Conservation (phyloP, 2,329 filamentous ascomycete species). For the Exophiala oligosperma region DNA sequence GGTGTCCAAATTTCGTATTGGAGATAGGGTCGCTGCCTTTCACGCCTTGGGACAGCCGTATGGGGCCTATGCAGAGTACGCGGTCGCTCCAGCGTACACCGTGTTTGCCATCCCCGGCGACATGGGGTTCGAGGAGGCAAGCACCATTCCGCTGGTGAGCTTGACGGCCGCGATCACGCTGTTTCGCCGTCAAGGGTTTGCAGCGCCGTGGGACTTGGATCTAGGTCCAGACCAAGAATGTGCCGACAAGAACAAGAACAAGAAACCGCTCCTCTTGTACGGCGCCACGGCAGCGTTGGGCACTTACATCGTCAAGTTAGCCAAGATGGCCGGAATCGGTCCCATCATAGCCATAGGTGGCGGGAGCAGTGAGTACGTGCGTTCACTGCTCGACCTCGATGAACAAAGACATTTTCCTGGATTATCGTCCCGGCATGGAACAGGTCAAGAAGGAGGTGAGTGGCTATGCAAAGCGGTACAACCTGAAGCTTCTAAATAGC, state of each 20-base stretch:
- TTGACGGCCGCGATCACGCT: slow-evolving; percentile 54
- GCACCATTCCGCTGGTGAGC: slow-evolving; percentile 57
- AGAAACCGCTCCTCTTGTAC: slow-evolving; percentile 51
- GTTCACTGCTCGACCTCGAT: slow-evolving; percentile 55
- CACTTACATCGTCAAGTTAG: slow-evolving; percentile 59
- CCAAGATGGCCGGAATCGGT: slow-evolving; percentile 56
- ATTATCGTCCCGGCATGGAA: slow-evolving; percentile 57
- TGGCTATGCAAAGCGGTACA: slow-evolving; percentile 37
- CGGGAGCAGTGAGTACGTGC: slow-evolving; percentile 49
- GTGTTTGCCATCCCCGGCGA: slow-evolving; percentile 25
- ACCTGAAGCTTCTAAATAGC: slow-evolving; percentile 39
- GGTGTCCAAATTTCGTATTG: slow-evolving; percentile 25
- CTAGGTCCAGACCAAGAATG: slow-evolving; percentile 15
- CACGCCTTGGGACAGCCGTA: slow-evolving; percentile 33
- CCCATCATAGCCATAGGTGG: slow-evolving; percentile 63
- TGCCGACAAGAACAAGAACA: slow-evolving; percentile 3
- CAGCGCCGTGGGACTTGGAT: slow-evolving; percentile 49
- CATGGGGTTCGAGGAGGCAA: slow-evolving; percentile 44
- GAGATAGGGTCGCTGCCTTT: slow-evolving; percentile 38
- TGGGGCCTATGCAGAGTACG: slow-evolving; percentile 45
- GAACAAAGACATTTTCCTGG: slow-evolving; percentile 53
- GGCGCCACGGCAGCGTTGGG: slow-evolving; percentile 59
- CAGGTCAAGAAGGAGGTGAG: slow-evolving; percentile 37
- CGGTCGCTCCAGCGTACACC: slow-evolving; percentile 31
- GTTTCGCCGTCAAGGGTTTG: slow-evolving; percentile 49